Conservation (phyloP, 768 basidiomycete genomes). For the Mycena metata region DNA sequence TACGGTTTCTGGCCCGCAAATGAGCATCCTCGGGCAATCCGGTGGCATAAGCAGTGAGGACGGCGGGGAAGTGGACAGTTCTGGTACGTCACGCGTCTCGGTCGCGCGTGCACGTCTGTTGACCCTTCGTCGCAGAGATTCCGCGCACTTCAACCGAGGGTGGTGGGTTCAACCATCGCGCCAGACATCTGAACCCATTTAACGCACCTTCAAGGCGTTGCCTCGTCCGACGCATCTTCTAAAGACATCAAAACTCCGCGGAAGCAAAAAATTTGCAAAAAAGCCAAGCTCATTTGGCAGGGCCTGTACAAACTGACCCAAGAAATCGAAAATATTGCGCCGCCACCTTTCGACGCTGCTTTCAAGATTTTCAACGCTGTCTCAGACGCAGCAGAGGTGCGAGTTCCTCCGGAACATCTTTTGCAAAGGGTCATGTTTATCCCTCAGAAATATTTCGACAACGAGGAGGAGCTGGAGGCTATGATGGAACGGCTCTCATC, state of each 20-base stretch:
- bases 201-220: too few species aligned
- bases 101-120: too few species aligned
- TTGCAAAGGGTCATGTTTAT: not conserved
- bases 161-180: too few species aligned
- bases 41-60: too few species aligned
- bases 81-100: too few species aligned
- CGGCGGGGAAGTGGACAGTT: too few species aligned
- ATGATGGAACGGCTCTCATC: conserved; percentile 1
- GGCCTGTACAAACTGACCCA: not conserved
- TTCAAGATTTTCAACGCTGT: conserved; percentile 12
- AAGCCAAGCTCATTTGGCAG: conserved; percentile 2
- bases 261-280: conserved; percentile 6
- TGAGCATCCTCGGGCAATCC: too few species aligned
- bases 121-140: too few species aligned
- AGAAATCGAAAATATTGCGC: not conserved
- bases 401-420: conserved; percentile 2
- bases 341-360: conserved; percentile 6
- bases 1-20: too few species aligned
- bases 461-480: conserved; percentile 13
- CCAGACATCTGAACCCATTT: too few species aligned
- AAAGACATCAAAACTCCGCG: not conserved
- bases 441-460: conserved; percentile 13
- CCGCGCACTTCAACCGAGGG: too few species aligned
- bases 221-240: too few species aligned
- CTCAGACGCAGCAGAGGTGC: conserved; percentile 8